Evolutionary conservation across 2,329 filamentous ascomycete species (phyloP).

Genomic region (Aspergillus fischeri): DNA sequence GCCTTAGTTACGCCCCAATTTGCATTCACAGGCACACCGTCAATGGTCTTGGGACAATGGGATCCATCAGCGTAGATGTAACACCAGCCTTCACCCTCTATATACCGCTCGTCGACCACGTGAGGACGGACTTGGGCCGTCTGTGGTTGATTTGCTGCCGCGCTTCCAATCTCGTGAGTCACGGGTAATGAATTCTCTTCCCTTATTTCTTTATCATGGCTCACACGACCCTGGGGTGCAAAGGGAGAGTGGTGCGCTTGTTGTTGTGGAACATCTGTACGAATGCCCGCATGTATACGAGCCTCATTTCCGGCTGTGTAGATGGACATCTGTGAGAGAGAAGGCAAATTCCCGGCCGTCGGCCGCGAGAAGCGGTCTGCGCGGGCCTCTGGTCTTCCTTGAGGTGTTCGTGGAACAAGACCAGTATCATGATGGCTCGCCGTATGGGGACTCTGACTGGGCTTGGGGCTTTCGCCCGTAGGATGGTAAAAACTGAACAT

Average conservation of each 20-base stretch:
- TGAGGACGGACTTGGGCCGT: constrained; percentile 24
- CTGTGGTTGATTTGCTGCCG: constrained; percentile 7
- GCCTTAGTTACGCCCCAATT: constrained; percentile 94
- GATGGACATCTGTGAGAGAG: constrained; percentile 28
- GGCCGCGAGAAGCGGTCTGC: constrained; percentile 18
- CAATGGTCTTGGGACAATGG: constrained; percentile 76
- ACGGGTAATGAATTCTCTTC: constrained; percentile 2
- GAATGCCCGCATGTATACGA: constrained; percentile 15
- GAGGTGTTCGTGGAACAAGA: constrained; percentile 8
- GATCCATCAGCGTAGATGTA: constrained; percentile 84
- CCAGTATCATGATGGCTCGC: constrained; percentile 19
- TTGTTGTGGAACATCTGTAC: constrained; percentile 16
- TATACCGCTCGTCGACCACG: constrained; percentile 39
- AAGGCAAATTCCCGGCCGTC: constrained; percentile 23
- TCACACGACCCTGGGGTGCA: constrained; percentile 11
- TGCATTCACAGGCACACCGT: constrained; percentile 82
- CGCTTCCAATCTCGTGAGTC: background rate
- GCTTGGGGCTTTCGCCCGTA: constrained; percentile 12
- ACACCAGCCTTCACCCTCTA: constrained; percentile 74
- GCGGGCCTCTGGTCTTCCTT: constrained; percentile 16
- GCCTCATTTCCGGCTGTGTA: constrained; percentile 18
- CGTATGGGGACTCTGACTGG: constrained; percentile 9
- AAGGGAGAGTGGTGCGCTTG: constrained; percentile 17
- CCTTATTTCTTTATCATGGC: constrained; percentile 13
- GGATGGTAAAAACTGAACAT: constrained; percentile 16